Evolutionary conservation across 139 green algal species (phyloP).

Genomic region (Chlamydomonas eustigma): DNA sequence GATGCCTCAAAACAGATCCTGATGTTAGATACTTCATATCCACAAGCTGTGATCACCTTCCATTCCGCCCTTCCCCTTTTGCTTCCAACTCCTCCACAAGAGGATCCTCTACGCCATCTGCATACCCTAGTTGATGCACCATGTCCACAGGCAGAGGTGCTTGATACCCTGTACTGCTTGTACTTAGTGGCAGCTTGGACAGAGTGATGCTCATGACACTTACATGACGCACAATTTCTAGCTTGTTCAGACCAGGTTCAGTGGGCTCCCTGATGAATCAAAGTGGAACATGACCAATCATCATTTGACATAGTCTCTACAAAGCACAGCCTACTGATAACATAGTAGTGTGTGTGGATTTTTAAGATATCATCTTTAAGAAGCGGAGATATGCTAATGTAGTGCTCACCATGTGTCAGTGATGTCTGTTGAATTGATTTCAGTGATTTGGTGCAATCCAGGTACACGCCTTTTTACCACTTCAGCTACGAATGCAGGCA

Average conservation of each 20-base stretch:
- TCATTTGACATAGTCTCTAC: too few species aligned
- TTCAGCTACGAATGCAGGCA: slow-evolving; percentile 54
- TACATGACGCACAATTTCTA: slow-evolving; percentile 11
- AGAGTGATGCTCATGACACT: slow-evolving; percentile 1
- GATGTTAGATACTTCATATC: background rate
- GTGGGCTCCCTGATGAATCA: background rate
- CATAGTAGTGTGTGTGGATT: too few species aligned
- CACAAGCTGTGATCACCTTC: background rate
- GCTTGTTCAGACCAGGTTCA: slow-evolving; percentile 1
- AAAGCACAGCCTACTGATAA: too few species aligned
- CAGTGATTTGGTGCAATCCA: slow-evolving; percentile 74
- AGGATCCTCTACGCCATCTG: background rate
- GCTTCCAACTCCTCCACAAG: background rate
- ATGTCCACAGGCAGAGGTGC: background rate
- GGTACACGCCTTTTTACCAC: slow-evolving; percentile 85
- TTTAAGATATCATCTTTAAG: too few species aligned
- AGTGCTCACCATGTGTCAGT: slow-evolving; percentile 65
- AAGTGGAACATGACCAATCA: too few species aligned
- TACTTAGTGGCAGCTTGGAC: background rate
- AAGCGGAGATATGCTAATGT: too few species aligned
- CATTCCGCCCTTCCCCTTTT: background rate
- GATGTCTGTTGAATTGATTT: slow-evolving; percentile 64
- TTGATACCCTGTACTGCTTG: background rate
- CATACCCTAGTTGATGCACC: background rate
- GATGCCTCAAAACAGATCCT: background rate